A percentile compares a stretch with the other conserved stretches of the same genome.
phyloP scores from a whole-genome alignment of 208 protist species.

The Leishmania tarentolae region DNA sequence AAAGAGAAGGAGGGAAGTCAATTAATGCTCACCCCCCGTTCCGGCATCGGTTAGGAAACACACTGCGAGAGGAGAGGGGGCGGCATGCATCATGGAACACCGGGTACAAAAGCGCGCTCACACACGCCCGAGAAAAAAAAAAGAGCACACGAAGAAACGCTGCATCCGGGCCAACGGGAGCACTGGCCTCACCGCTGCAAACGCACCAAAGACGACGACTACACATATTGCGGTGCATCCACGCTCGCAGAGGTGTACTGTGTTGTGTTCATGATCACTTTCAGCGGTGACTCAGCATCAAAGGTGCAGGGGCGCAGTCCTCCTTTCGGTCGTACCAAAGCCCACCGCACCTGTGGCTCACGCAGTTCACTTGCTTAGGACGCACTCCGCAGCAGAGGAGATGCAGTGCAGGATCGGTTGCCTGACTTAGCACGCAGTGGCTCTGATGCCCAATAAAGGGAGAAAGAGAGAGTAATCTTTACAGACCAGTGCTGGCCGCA shows the following conservation, averaged over 20 bases:
- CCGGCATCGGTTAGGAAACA: too few relatives aligned
- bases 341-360: neutral
- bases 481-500: constrained; percentile 90
- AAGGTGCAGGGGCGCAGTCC: neutral
- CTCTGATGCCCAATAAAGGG: too few relatives aligned
- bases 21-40: neutral
- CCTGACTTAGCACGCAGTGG: neutral
- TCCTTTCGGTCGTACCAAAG: neutral
- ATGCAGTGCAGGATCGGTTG: neutral
- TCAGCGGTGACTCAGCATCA: neutral
- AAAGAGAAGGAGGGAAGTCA: constrained; percentile 9
- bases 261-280: neutral
- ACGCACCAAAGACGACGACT: too few relatives aligned
- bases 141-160: neutral
- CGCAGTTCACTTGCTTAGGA: neutral
- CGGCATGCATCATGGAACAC: neutral
- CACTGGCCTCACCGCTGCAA: too few relatives aligned
- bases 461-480: constrained; percentile 20
- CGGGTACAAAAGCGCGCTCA: neutral
- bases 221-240: neutral
- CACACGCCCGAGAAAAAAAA: neutral
- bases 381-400: neutral
- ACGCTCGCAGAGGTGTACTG: neutral
- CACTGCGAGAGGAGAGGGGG: too few relatives aligned
- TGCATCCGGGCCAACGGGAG: neutral